Evolutionary conservation across 2,329 filamentous ascomycete species (phyloP), one percentile per base, ranked within the genome.

Genomic region (Colletotrichum tropicicola): DNA sequence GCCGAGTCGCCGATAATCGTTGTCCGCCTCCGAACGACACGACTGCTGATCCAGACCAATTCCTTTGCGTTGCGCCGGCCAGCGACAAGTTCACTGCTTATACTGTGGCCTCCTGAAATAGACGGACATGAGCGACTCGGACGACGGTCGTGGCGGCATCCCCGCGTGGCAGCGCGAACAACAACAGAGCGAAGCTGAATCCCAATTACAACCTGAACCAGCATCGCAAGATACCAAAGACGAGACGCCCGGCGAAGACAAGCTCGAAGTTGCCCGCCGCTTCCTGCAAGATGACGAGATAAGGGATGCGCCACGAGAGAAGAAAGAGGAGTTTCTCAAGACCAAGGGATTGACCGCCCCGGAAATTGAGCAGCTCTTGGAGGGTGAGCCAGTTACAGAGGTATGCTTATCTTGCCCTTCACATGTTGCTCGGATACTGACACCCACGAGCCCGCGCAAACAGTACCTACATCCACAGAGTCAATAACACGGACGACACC

Each of bases 271-370:
- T 73, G 93, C 94, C 27, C 84, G 86, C 44, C 87, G 83, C 56
- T 98, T 97, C 73, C 85, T 98, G 4, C 82, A 92, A 53, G 91
- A 97, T 65, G 88, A 92, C 7, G 83, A 85, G 19, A 92, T 97
- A 61, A 88, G 86, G 63, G 81, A 90, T 76, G 88, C 91, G 32
- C 83, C 91, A 0, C 83, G 84, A 45, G 90, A 92, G 59, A 90
- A 89, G 77, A 97, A 97, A 80, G 82, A 86, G 19, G 85, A 87
- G 7, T 97, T 97, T 70, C 80, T 98, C 2, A 85, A 89, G 72
- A 87, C 87, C 53, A 98, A 98, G 75, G 92, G 92, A 4, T 80
- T 97, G 7, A 80, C 79, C 4, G 80, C 85, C 5, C 82, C 85
- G 30, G 89, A 95, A 66, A 92, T 97, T 66, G 81, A 92, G 69